Evolutionary conservation across 768 basidiomycete genomes (phyloP), one percentile per base, ranked within the genome.

Genomic region (Macrolepiota fuliginosa): DNA sequence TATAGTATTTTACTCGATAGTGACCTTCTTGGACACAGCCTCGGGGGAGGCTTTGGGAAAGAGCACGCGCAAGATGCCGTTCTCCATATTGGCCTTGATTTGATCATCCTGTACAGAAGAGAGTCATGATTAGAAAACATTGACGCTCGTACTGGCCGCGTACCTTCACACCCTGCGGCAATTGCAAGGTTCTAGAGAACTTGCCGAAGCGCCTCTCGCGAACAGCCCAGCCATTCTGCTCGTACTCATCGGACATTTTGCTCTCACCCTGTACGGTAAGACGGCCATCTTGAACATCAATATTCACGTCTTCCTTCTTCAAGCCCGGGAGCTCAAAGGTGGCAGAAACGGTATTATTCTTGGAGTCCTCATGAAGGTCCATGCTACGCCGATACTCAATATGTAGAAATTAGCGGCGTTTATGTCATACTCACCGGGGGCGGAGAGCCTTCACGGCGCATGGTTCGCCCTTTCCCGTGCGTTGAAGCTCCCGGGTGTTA

Each of bases 321-420:
- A 84, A 67, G 7, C 85, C 83, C 3, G 85, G 84, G 1, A 84
- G 70, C 65, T 86, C 86, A 58, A 87, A 83, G 4, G 78, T 77
- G 11, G 82, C 83, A 2, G 79, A 81, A 29, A 84, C 77, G 17
- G 64, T 59, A 63, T 79, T 78, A 4, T 56, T 62, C 15, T 37
- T 22, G 2, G 27, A 7, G 32, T 56, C 54, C 24, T 58, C 57
- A 35, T 58, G 36, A 2, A 51, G 35, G 27, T 58, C 57, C 57
- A 58, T 58, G 32, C 57, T 57, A 6, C 25, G 19, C 13, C 22
- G 3, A 6, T 10, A 2, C 17, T 50, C 7, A 36, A 35, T 1
- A 10, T 2, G 39, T 17, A n/a, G 39, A 12, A 12, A 13, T 12
- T 17, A 15, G 39, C 13, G 11, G 4, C 12, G 6, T 40, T 13